Conservation (phyloP, 108 stramenopile genomes). For the Conticribra weissflogii region DNA sequence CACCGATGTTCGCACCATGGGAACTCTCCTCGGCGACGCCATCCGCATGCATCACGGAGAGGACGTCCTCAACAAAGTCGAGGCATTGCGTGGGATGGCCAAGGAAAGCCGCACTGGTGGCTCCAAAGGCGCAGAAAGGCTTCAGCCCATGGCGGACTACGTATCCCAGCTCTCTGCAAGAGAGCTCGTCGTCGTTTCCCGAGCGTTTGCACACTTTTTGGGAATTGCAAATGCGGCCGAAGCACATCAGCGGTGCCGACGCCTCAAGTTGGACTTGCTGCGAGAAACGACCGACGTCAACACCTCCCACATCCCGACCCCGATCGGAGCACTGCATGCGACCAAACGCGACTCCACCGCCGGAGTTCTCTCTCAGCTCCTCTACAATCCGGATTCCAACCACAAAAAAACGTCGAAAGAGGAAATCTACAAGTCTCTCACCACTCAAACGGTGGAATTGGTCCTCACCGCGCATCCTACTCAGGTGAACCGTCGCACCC, state of each 20-base stretch:
- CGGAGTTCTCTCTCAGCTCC: constrained; percentile 63
- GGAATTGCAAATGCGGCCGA: constrained; percentile 89
- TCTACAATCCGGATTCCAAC: constrained; percentile 53
- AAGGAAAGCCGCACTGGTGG: constrained; percentile 58
- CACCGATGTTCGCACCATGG: constrained; percentile 83
- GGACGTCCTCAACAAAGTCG: constrained; percentile 71
- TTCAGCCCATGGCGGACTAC: constrained; percentile 53
- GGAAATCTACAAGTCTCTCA: constrained; percentile 75
- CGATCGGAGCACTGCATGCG: constrained; percentile 40
- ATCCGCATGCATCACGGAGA: constrained; percentile 66
- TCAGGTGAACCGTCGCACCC: constrained; percentile 95
- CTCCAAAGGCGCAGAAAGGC: constrained; percentile 45
- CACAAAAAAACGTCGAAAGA: constrained; percentile 49
- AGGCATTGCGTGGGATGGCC: constrained; percentile 66
- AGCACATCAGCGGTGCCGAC: constrained; percentile 75
- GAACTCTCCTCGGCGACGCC: constrained; percentile 69
- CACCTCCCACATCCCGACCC: constrained; percentile 7
- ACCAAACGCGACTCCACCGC: constrained; percentile 56
- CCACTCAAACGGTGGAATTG: constrained; percentile 87
- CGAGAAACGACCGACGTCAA: constrained; percentile 17
- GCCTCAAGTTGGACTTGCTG: constrained; percentile 44
- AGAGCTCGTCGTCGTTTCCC: constrained; percentile 66
- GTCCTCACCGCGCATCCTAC: constrained; percentile 98
- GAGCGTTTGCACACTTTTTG: constrained; percentile 85
- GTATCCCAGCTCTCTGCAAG: constrained; percentile 52